Percentiles rank a stretch among this genome's conserved stretches.
Conservation (phyloP, 805 yeast genomes). For the Starmerella lactis-condensi region DNA sequence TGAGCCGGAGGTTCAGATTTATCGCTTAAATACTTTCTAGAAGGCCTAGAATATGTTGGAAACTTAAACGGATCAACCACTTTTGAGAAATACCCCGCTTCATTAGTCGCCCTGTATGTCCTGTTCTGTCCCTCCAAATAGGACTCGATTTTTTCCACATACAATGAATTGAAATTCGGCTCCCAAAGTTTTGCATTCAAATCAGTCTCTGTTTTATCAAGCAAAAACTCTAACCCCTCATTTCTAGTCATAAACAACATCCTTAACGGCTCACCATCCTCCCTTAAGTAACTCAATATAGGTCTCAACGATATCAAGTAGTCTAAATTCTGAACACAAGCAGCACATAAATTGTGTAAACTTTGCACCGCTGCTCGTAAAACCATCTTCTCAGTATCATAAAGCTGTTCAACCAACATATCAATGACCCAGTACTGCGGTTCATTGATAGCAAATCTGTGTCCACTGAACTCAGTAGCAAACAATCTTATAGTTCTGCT, state of each 20-base stretch:
- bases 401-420: conserved; percentile 45
- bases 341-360: conserved; percentile 35
- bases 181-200: conserved; percentile 58
- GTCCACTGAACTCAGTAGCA: conserved; percentile 36
- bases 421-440: conserved; percentile 31
- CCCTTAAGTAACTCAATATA: conserved; percentile 34
- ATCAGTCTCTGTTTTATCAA: too few relatives aligned
- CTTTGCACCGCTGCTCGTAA: conserved; percentile 38
- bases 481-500: conserved; percentile 33
- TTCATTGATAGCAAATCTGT: conserved; percentile 5
- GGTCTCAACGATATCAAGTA: conserved; percentile 39
- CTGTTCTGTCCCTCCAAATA: conserved; percentile 15
- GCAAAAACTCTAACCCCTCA: conserved; percentile 49
- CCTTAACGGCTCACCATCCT: conserved; percentile 37
- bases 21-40: conserved; percentile 3
- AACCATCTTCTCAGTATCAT: conserved; percentile 43
- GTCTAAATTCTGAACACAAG: conserved; percentile 28
- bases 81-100: not conserved
- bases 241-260: conserved; percentile 46
- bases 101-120: not conserved
- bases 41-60: conserved; percentile 9
- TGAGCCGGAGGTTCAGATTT: conserved; percentile 31
- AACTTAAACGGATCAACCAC: conserved; percentile 6
- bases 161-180: conserved; percentile 22
- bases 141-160: conserved; percentile 21